Percentiles rank a stretch among this genome's conserved stretches.
Conservation (phyloP, 805 yeast species). For the Metschnikowia vanudenii region DNA sequence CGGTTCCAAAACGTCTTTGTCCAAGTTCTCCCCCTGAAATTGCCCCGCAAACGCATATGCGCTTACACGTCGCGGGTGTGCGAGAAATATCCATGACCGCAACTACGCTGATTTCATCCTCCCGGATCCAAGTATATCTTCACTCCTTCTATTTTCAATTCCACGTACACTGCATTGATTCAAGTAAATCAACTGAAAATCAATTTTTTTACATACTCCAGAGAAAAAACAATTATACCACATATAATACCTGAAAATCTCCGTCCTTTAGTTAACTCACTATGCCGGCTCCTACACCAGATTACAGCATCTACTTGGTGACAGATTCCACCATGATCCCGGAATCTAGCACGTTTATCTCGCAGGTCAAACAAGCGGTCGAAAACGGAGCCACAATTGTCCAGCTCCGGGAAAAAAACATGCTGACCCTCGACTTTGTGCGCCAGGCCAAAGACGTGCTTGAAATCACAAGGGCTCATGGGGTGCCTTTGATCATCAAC, state of each 20-base stretch:
- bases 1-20: neutral
- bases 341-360: constrained; percentile 47
- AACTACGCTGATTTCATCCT: neutral
- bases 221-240: no score
- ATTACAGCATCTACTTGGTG: constrained; percentile 61
- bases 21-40: neutral
- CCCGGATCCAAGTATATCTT: no score
- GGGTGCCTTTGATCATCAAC: constrained; percentile 78
- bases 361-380: constrained; percentile 64
- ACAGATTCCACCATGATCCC: constrained; percentile 81
- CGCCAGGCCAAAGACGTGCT: constrained; percentile 60
- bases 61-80: constrained; percentile 13
- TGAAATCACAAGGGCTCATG: constrained; percentile 52
- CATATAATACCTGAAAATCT: no score
- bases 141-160: no score
- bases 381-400: constrained; percentile 75
- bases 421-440: constrained; percentile 67
- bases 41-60: constrained; percentile 15
- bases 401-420: constrained; percentile 77
- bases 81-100: constrained; percentile 7
- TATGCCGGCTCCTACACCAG: constrained; percentile 3
- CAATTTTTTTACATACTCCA: no score
- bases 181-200: no score
- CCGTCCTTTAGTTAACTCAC: no score
- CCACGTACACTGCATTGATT: no score